Conservation (phyloP, 2,329 filamentous ascomycete species). For the Zarea fungicola region DNA sequence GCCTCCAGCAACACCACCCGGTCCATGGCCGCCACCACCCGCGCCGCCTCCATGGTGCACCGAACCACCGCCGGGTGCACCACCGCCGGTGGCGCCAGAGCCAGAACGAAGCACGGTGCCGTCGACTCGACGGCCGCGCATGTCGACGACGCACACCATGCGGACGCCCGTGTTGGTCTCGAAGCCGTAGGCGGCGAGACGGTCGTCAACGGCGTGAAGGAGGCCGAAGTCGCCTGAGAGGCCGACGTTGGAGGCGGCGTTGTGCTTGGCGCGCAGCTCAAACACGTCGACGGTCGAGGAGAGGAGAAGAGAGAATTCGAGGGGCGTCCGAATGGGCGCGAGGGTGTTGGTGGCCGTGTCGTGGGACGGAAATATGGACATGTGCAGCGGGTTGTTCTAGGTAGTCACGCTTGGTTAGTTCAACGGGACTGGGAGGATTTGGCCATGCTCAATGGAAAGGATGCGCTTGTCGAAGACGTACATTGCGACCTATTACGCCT, state of each 20-base stretch:
- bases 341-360: constrained; percentile 48
- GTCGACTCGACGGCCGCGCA: constrained; percentile 63
- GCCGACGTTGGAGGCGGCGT: constrained; percentile 44
- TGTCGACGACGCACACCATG: constrained; percentile 85
- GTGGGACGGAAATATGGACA: constrained; percentile 80
- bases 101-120: constrained; percentile 21
- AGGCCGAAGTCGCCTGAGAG: constrained; percentile 83
- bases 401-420: constrained; percentile 13
- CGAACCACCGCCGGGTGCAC: too few species aligned
- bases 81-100: constrained; percentile 16
- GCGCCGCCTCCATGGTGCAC: too few species aligned
- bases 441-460: constrained; percentile 1
- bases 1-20: constrained; percentile 34
- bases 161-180: constrained; percentile 93
- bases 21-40: too few species aligned
- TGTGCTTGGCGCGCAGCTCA: constrained; percentile 72
- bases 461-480: constrained; percentile 36
- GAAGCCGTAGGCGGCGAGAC: constrained; percentile 90
- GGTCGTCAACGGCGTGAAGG: constrained; percentile 88
- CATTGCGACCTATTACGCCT: constrained; percentile 88
- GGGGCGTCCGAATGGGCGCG: constrained; percentile 59
- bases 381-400: constrained; percentile 94
- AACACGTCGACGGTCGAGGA: constrained; percentile 93
- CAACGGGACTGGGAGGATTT: background rate
- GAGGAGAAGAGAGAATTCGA: constrained; percentile 88